phyloP scores from a whole-genome alignment of 2,329 filamentous ascomycete species.

The Hymenoscyphus occultus region DNA sequence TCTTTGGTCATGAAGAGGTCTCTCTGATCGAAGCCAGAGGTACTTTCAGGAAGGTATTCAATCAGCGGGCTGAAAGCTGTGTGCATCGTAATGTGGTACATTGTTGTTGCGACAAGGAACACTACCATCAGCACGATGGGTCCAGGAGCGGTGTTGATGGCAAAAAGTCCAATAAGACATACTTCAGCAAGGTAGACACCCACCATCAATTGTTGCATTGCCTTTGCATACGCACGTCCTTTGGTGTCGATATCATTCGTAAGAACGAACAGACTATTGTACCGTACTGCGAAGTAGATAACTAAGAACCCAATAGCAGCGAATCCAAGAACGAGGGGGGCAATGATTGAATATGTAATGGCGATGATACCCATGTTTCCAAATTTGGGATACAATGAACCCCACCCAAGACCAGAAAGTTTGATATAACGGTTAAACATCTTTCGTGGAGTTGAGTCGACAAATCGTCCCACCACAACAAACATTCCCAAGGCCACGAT shows the following conservation, averaged over 20 bases:
- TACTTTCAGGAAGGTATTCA: constrained; percentile 70
- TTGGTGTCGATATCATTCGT: constrained; percentile 81
- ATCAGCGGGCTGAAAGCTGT: constrained; percentile 71
- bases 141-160: constrained; percentile 62
- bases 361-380: constrained; percentile 78
- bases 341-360: constrained; percentile 81
- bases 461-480: constrained; percentile 67
- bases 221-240: constrained; percentile 80
- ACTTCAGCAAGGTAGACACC: constrained; percentile 81
- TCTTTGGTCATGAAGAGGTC: constrained; percentile 22
- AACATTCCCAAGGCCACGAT: constrained; percentile 69
- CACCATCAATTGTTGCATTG: constrained; percentile 77
- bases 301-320: constrained; percentile 72
- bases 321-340: constrained; percentile 80
- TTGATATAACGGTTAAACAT: constrained; percentile 74
- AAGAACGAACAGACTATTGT: constrained; percentile 84
- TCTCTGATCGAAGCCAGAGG: constrained; percentile 52
- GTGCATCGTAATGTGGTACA: constrained; percentile 72
- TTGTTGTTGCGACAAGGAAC: constrained; percentile 67
- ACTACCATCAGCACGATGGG: constrained; percentile 73
- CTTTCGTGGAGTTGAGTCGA: constrained; percentile 75
- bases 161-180: constrained; percentile 82
- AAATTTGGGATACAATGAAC: constrained; percentile 75
- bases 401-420: constrained; percentile 77
- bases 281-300: constrained; percentile 83